Evolutionary conservation across 1,284 basidiomycete species (phyloP).

Genomic region (Volvariella volvacea): DNA sequence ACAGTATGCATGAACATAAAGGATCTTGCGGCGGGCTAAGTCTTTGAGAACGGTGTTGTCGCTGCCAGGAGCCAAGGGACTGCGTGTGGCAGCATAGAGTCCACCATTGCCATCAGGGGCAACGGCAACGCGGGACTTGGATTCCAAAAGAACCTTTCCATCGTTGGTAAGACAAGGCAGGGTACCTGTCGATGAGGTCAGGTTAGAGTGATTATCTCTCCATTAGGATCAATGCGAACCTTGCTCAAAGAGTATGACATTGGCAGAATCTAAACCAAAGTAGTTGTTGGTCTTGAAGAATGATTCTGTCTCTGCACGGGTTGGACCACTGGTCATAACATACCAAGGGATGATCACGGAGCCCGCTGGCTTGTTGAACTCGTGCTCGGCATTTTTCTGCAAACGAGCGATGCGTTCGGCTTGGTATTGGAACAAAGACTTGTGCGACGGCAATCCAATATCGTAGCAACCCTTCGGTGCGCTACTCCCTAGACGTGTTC

Average conservation of each 20-base stretch:
- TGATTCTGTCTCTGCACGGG: constrained; percentile 77
- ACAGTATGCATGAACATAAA: constrained; percentile 93
- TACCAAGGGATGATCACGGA: constrained; percentile 87
- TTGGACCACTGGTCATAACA: constrained; percentile 98
- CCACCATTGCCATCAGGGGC: constrained; percentile 99
- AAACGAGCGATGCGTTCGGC: constrained; percentile 89
- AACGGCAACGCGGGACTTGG: constrained; percentile 73
- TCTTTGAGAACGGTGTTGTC: constrained; percentile 81
- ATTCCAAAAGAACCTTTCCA: constrained; percentile 90
- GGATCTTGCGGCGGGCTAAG: constrained; percentile 70
- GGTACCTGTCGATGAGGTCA: constrained; percentile 55
- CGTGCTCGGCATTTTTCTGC: constrained; percentile 67
- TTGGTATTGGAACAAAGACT: constrained; percentile 94
- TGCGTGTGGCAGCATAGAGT: constrained; percentile 87
- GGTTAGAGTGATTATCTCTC: constrained; percentile 10
- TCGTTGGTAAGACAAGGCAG: constrained; percentile 93
- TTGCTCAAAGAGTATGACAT: constrained; percentile 96
- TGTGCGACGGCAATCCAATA: constrained; percentile 89
- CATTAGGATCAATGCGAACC: constrained; percentile 43
- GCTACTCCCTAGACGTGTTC: constrained; percentile 87
- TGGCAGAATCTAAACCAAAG: constrained; percentile 79
- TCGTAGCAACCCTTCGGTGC: constrained; percentile 98
- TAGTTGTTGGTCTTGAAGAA: constrained; percentile 78
- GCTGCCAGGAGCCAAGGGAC: constrained; percentile 60
- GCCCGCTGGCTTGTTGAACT: constrained; percentile 44